These are phyloP conservation scores for Lagenidium sp. DNA, from an alignment of 352 stramenopile species.

Conservation along the genomic window DNA sequence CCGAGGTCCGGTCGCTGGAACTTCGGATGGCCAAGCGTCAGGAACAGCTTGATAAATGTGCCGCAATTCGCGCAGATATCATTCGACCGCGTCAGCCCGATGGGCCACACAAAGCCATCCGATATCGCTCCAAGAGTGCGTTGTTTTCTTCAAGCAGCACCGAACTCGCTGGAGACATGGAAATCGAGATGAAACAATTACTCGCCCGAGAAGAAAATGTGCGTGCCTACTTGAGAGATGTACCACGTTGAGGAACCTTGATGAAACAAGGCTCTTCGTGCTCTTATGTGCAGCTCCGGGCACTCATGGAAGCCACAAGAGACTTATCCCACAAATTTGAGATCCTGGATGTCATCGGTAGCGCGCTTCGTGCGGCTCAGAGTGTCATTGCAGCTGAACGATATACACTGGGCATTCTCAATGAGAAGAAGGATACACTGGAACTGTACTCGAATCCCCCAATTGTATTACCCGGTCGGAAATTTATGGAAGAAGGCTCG, in stretches of 20 bases:
- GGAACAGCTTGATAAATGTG: conserved; percentile 43
- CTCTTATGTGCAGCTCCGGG: conserved; percentile 26
- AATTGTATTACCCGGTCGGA: conserved; percentile 27
- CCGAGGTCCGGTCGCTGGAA: conserved; percentile 30
- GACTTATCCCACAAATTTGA: conserved; percentile 51
- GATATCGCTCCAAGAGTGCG: conserved; percentile 31
- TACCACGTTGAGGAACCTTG: too few relatives aligned
- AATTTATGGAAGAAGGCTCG: conserved; percentile 47
- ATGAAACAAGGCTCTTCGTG: not conserved
- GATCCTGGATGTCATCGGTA: conserved; percentile 38
- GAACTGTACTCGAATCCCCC: conserved; percentile 57
- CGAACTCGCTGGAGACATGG: conserved; percentile 43
- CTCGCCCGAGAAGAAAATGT: conserved; percentile 40
- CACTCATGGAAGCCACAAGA: conserved; percentile 49
- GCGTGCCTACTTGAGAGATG: too few relatives aligned
- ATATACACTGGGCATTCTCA: conserved; percentile 49
- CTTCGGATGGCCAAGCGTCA: conserved; percentile 33
- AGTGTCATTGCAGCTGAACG: conserved; percentile 40
- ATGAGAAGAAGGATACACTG: conserved; percentile 51
- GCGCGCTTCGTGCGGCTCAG: conserved; percentile 39
- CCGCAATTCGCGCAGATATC: conserved; percentile 19
- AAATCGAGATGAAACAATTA: conserved; percentile 38
- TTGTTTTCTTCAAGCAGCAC: conserved; percentile 34
- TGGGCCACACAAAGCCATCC: conserved; percentile 6
- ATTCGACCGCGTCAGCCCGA: conserved; percentile 1